Evolutionary conservation across 371 early-diverging fungal species (phyloP).

Genomic region (Circinella umbellata): DNA sequence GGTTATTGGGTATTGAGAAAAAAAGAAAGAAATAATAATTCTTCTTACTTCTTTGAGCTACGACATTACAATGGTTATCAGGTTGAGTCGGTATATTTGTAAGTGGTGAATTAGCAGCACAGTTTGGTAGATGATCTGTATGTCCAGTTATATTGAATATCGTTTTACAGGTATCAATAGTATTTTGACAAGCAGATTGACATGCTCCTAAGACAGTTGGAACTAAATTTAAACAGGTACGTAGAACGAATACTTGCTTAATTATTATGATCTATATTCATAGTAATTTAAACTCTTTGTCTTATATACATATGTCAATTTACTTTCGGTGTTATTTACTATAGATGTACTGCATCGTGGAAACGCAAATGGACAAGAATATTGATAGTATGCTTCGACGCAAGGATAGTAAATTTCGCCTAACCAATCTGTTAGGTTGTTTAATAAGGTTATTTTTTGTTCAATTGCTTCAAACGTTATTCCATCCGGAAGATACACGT

Average conservation of each 20-base stretch:
- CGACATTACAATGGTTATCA: slow-evolving; percentile 42
- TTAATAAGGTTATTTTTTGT: slow-evolving; percentile 20
- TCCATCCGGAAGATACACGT: slow-evolving; percentile 32
- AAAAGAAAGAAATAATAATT: neutral
- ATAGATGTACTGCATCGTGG: slow-evolving; percentile 34
- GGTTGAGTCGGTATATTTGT: slow-evolving; percentile 39
- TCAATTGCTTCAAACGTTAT: slow-evolving; percentile 29
- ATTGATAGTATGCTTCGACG: slow-evolving; percentile 44
- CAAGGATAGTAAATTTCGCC: slow-evolving; percentile 33
- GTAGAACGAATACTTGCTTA: too few species aligned
- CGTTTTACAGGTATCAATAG: slow-evolving; percentile 31
- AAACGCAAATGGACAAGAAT: slow-evolving; percentile 39
- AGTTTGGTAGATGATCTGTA: slow-evolving; percentile 46
- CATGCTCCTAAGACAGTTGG: slow-evolving; percentile 39
- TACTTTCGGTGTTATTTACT: slow-evolving; percentile 13
- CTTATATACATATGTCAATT: neutral
- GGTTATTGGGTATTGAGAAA: too few species aligned
- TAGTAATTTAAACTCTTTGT: neutral
- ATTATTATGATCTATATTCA: too few species aligned
- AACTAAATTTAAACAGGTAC: slow-evolving; percentile 5
- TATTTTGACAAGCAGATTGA: slow-evolving; percentile 50
- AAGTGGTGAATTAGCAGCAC: slow-evolving; percentile 31
- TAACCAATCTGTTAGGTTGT: slow-evolving; percentile 12
- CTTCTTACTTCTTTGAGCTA: slow-evolving; percentile 24
- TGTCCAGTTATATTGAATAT: slow-evolving; percentile 40